Evolutionary conservation across 495 filamentous ascomycete species (phyloP).

Genomic region (Achaetomiella virescens): DNA sequence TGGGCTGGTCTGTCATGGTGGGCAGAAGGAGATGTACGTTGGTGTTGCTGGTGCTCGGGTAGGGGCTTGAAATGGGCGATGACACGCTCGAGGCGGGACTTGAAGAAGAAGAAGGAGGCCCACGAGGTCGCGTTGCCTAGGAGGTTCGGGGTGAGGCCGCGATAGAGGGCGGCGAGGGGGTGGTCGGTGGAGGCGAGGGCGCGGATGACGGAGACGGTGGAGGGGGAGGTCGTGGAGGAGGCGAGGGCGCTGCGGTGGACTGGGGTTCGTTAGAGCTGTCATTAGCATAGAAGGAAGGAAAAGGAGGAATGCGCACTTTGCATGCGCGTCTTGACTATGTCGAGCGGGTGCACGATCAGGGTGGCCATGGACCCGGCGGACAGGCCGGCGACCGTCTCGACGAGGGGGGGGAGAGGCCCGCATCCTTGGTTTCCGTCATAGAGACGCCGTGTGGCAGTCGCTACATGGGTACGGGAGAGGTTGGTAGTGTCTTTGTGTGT

Average conservation of each 20-base stretch:
- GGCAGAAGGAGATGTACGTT: background rate
- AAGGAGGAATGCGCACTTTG: slow-evolving; percentile 55
- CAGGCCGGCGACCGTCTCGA: slow-evolving; percentile 88
- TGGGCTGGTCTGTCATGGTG: background rate
- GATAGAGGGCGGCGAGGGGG: slow-evolving; percentile 65
- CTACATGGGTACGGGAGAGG: slow-evolving; percentile 19
- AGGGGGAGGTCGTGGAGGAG: slow-evolving; percentile 25
- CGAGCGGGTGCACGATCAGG: slow-evolving; percentile 76
- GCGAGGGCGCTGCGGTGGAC: slow-evolving; percentile 35
- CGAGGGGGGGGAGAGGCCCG: slow-evolving; percentile 61
- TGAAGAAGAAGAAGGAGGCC: slow-evolving; percentile 82
- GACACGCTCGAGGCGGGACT: slow-evolving; percentile 40
- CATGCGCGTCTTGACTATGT: slow-evolving; percentile 92
- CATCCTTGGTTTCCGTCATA: slow-evolving; percentile 41
- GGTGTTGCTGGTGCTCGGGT: background rate
- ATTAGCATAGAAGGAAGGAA: background rate
- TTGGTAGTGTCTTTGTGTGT: background rate
- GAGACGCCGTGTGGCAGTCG: slow-evolving; percentile 14
- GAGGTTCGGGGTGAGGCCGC: slow-evolving; percentile 83
- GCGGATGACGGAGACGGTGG: slow-evolving; percentile 42
- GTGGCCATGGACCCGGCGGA: slow-evolving; percentile 81
- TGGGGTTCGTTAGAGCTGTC: background rate
- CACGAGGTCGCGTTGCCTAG: slow-evolving; percentile 86
- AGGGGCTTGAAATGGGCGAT: slow-evolving; percentile 19
- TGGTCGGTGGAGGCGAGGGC: slow-evolving; percentile 35